Evolutionary conservation across 179 eudicot species (phyloP).

Genomic region (Sideroxylon spinosum): DNA sequence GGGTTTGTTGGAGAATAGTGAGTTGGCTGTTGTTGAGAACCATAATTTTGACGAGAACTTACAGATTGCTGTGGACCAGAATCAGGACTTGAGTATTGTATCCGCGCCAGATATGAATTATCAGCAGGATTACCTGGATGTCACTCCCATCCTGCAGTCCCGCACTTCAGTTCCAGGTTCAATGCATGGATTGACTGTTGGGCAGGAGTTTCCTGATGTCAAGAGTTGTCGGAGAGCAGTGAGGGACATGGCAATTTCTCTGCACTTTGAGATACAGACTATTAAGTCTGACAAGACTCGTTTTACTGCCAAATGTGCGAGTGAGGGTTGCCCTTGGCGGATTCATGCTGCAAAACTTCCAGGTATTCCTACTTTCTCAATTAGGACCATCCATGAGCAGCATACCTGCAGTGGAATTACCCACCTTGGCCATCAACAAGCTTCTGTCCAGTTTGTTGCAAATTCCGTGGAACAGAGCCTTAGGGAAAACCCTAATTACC

Average conservation of each 20-base stretch:
- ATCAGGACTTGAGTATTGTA: conserved; percentile 34
- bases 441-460: conserved; percentile 86
- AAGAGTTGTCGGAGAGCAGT: conserved; percentile 68
- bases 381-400: conserved; percentile 62
- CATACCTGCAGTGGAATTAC: conserved; percentile 69
- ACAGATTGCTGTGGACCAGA: conserved; percentile 38
- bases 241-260: conserved; percentile 66
- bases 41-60: conserved; percentile 23
- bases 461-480: conserved; percentile 63
- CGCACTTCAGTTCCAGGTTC: conserved; percentile 43
- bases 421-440: conserved; percentile 83
- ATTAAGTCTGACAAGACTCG: conserved; percentile 81
- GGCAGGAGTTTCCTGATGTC: conserved; percentile 77
- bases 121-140: conserved; percentile 32
- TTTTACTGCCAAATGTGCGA: conserved; percentile 78
- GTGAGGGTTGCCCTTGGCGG: conserved; percentile 86
- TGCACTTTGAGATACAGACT: conserved; percentile 75
- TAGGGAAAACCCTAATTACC: conserved; percentile 70
- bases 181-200: conserved; percentile 55
- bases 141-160: conserved; percentile 45
- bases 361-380: conserved; percentile 63
- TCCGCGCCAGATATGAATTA: conserved; percentile 32
- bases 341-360: conserved; percentile 76
- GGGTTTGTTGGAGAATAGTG: conserved; percentile 24
- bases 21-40: conserved; percentile 32